These are phyloP conservation scores for Sporothrix sp. DNA, from an alignment of 2,329 filamentous ascomycete species.

Conservation along the genomic window DNA sequence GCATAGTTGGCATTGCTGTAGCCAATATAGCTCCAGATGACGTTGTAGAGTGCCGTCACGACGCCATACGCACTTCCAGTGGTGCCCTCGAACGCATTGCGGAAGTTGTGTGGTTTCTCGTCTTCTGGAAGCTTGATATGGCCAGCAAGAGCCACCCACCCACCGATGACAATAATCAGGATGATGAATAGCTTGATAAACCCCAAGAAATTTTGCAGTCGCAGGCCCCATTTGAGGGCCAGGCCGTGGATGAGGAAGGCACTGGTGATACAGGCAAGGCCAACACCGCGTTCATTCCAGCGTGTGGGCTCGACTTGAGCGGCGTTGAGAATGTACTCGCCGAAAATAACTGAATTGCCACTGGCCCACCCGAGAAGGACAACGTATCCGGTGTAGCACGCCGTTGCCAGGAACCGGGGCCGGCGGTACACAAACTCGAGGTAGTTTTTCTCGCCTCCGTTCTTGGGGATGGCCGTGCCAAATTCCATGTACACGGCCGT, in stretches of 20 bases:
- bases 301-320: constrained; percentile 50
- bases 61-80: constrained; percentile 56
- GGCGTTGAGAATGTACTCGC: constrained; percentile 60
- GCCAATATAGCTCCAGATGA: constrained; percentile 61
- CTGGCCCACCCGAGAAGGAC: constrained; percentile 56
- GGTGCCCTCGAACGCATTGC: constrained; percentile 54
- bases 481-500: constrained; percentile 58
- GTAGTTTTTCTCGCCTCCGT: constrained; percentile 59
- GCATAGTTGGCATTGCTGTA: constrained; percentile 61
- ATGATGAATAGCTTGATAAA: constrained; percentile 57
- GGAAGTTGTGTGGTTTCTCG: constrained; percentile 42
- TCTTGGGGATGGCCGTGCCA: constrained; percentile 53
- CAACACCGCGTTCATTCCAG: constrained; percentile 59
- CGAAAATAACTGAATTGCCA: constrained; percentile 59
- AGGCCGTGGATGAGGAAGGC: constrained; percentile 57
- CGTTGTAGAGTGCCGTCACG: constrained; percentile 61
- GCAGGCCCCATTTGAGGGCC: constrained; percentile 55
- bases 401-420: constrained; percentile 52
- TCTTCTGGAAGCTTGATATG: constrained; percentile 43
- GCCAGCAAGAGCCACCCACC: constrained; percentile 52
- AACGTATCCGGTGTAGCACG: constrained; percentile 51
- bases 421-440: constrained; percentile 54
- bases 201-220: constrained; percentile 57
- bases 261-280: constrained; percentile 54
- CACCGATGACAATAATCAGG: constrained; percentile 53